These are phyloP conservation scores for Neocatenulostroma microsporum DNA, from an alignment of 2,329 filamentous ascomycete genomes.

Conservation along the genomic window DNA sequence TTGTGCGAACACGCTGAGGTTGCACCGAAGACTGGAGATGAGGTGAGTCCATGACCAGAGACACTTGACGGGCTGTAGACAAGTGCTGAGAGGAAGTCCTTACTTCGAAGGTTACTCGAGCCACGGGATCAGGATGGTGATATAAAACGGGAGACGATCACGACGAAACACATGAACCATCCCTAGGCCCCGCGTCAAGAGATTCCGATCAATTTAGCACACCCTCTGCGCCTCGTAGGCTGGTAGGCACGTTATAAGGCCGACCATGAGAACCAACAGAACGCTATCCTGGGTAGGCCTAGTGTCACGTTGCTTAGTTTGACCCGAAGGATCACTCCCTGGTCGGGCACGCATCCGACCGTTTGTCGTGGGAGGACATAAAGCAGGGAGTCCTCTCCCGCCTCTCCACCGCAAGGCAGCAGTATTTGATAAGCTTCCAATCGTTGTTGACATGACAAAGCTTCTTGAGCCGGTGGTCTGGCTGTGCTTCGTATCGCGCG, in stretches of 20 bases:
- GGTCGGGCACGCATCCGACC: slow-evolving; percentile 10
- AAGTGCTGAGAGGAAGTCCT: slow-evolving; percentile 1
- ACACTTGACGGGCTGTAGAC: slow-evolving; percentile 13
- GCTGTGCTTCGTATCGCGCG: too few species aligned
- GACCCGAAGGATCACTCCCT: slow-evolving; percentile 17
- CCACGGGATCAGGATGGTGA: slow-evolving; percentile 13
- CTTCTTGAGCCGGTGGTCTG: too few species aligned
- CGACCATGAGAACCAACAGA: slow-evolving; percentile 20
- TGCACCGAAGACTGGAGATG: slow-evolving; percentile 21
- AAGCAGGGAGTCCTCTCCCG: too few species aligned
- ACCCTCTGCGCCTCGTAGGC: slow-evolving; percentile 17
- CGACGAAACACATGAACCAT: slow-evolving; percentile 11
- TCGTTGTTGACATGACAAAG: too few species aligned
- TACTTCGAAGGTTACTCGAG: slow-evolving; percentile 8
- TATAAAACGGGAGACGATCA: slow-evolving; percentile 13
- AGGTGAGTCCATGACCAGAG: slow-evolving; percentile 28
- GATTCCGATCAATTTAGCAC: slow-evolving; percentile 19
- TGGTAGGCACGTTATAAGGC: slow-evolving; percentile 19
- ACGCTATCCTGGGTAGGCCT: slow-evolving; percentile 15
- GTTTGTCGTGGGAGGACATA: too few species aligned
- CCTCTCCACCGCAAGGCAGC: too few species aligned
- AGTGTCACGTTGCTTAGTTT: slow-evolving; percentile 18
- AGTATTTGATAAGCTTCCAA: too few species aligned
- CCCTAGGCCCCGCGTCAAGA: slow-evolving; percentile 15
- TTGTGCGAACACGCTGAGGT: slow-evolving; percentile 16